Conservation (phyloP, 2,329 filamentous ascomycete genomes). For the Exophiala dermatitidis region DNA sequence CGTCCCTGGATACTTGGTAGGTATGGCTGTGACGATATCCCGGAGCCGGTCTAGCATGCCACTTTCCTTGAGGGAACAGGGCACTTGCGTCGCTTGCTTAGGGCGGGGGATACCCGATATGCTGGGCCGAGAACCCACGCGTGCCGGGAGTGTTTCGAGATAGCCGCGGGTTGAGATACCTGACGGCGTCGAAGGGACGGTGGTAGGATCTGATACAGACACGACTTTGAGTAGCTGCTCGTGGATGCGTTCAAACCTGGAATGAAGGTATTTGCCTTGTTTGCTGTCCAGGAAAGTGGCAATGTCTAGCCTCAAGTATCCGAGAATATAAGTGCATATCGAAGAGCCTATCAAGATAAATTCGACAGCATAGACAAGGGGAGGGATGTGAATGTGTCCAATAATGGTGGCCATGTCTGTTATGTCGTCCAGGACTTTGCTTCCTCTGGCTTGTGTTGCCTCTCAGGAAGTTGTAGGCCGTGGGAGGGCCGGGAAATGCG, state of each 20-base stretch:
- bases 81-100: constrained; percentile 12
- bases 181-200: constrained; percentile 2
- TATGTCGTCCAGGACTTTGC: not conserved
- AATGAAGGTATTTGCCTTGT: constrained; percentile 6
- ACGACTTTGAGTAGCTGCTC: constrained; percentile 10
- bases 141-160: constrained; percentile 14
- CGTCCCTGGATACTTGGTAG: constrained; percentile 4
- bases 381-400: constrained; percentile 1
- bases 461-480: too few species aligned
- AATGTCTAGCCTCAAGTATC: constrained; percentile 13
- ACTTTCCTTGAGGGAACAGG: constrained; percentile 8
- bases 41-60: constrained; percentile 9
- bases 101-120: constrained; percentile 10
- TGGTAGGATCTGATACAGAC: constrained; percentile 14
- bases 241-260: not conserved
- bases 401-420: constrained; percentile 5
- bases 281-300: constrained; percentile 10
- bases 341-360: constrained; percentile 14
- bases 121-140: constrained; percentile 13
- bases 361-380: constrained; percentile 12
- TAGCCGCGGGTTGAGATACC: constrained; percentile 13
- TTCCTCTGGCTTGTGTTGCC: too few species aligned
- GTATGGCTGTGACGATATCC: constrained; percentile 11
- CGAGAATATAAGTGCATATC: constrained; percentile 13
- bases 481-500: too few species aligned